A percentile compares a stretch with the other conserved stretches of the same genome.
These are phyloP conservation scores for Aureobasidium musti DNA, from an alignment of 2,329 filamentous ascomycete genomes.

Conservation along the genomic window DNA sequence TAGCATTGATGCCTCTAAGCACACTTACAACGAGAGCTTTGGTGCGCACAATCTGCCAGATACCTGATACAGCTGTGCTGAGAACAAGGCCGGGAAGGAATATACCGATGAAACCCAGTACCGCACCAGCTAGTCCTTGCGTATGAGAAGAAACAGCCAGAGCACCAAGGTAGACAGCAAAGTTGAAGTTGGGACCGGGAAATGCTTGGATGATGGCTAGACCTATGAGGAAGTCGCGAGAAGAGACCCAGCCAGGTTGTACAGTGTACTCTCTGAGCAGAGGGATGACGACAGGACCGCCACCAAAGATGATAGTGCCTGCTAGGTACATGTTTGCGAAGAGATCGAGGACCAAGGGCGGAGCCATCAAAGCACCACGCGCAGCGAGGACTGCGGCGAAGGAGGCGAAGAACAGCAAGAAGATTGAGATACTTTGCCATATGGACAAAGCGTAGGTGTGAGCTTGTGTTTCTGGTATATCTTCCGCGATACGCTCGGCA, in stretches of 20 bases:
- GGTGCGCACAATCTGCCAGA: conserved; percentile 45
- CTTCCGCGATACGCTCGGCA: neutral
- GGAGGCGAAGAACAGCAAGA: conserved; percentile 33
- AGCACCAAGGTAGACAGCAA: conserved; percentile 48
- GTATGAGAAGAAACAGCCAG: conserved; percentile 40
- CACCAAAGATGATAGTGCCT: conserved; percentile 60
- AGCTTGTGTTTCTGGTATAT: neutral
- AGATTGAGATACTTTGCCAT: conserved; percentile 14
- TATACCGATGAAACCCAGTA: conserved; percentile 46
- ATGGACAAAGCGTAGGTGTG: neutral
- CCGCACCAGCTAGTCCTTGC: conserved; percentile 41
- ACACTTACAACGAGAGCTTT: conserved; percentile 42
- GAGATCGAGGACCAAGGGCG: conserved; percentile 58
- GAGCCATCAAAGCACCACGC: conserved; percentile 44
- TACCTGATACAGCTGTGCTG: conserved; percentile 42
- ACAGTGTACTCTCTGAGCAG: conserved; percentile 56
- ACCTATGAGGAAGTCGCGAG: conserved; percentile 71
- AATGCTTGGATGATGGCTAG: conserved; percentile 72
- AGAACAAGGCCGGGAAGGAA: conserved; percentile 47
- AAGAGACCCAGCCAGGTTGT: conserved; percentile 67
- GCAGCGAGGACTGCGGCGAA: conserved; percentile 61
- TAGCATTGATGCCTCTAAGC: conserved; percentile 47
- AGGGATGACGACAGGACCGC: conserved; percentile 51
- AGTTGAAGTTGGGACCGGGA: conserved; percentile 64
- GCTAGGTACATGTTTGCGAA: conserved; percentile 75